Conservation (phyloP, 2,329 filamentous ascomycete genomes). For the Chaetothyriales sp. region DNA sequence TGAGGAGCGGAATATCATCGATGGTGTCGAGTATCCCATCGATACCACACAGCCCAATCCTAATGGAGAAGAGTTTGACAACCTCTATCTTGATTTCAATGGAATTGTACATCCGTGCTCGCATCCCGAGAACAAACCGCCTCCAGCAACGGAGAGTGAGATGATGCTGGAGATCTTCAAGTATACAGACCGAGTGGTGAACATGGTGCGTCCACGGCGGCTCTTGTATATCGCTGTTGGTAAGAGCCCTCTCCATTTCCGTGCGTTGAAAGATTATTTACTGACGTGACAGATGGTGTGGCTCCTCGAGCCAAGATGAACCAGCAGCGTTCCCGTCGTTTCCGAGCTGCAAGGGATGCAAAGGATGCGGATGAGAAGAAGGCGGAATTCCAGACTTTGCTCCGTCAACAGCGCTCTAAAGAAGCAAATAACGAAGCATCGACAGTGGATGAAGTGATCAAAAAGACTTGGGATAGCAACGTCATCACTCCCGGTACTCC, state of each 20-base stretch:
- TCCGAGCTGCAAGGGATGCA: conserved; percentile 85
- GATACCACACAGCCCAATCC: conserved; percentile 77
- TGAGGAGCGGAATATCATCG: conserved; percentile 71
- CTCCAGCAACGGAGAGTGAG: conserved; percentile 87
- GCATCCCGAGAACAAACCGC: conserved; percentile 82
- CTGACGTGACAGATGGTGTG: conserved; percentile 56
- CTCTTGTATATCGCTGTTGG: conserved; percentile 93
- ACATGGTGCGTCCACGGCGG: conserved; percentile 94
- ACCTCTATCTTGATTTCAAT: conserved; percentile 98
- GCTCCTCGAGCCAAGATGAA: conserved; percentile 99
- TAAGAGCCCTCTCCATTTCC: conserved; percentile 31
- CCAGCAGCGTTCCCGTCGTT: conserved; percentile 89
- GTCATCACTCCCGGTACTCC: conserved; percentile 91
- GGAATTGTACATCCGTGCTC: conserved; percentile 98
- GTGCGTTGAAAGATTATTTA: conserved; percentile 1
- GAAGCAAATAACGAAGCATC: conserved; percentile 44
- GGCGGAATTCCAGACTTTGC: conserved; percentile 67
- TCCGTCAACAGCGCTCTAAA: conserved; percentile 57
- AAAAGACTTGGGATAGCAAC: conserved; percentile 86
- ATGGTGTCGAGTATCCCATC: conserved; percentile 70
- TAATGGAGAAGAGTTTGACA: conserved; percentile 95
- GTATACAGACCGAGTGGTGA: conserved; percentile 96
- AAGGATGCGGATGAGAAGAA: conserved; percentile 88
- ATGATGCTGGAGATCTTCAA: conserved; percentile 99
- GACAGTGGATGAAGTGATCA: conserved; percentile 44